Base-by-base conservation (phyloP, 768 basidiomycete species). In the Termitomyces sp. region DNA sequence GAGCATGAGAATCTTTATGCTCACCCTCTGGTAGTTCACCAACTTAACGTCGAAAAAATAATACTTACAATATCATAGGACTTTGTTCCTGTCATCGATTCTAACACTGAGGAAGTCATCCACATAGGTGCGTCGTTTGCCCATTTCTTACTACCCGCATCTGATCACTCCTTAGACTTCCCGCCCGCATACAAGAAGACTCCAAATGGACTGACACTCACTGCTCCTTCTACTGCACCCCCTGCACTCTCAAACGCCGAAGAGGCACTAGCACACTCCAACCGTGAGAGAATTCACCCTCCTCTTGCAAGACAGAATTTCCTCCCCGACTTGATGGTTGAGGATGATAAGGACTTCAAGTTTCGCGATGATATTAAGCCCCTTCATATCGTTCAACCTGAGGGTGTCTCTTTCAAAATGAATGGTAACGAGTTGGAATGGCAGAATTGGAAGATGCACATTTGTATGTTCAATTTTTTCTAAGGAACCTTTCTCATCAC, bases 391-490 rank as follows among this genome's bases (percentile, higher is more conserved):
- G 70, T 87, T 1, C 95, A 97, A 68, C 93, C 94, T 1, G 89
- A 95, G 57, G 95, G 95, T 42, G 93, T 96, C 27, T 90, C 89
- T 61, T 98, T 97, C 79, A 89, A 81, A 73, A 79, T 95, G 72
- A 79, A 84, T 47, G 93, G 91, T 0, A 72, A 93, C 64, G 82
- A 83, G 16, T 69, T 95, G 18, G 88, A 91, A 68, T 97, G 95
- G 95, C 95, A 97, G 71, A 94, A 95, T 63, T 97, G 95, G 95
- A 92, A 88, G 71, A 90, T 96, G 87, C 94, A 96, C 67, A 76
- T 95, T 54, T 83, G 92, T 85, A 65, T 59, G 78, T 61, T 15
- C 3, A 55, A 18, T 71, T 72, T 65, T n/a, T 82, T 56, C 84
- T 73, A 69, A 80, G 4, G 59, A 67, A 3, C 73, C 75, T 16